These are phyloP conservation scores for Tolypocladium nubicola DNA, from an alignment of 2,329 filamentous ascomycete genomes.

Conservation along the genomic window DNA sequence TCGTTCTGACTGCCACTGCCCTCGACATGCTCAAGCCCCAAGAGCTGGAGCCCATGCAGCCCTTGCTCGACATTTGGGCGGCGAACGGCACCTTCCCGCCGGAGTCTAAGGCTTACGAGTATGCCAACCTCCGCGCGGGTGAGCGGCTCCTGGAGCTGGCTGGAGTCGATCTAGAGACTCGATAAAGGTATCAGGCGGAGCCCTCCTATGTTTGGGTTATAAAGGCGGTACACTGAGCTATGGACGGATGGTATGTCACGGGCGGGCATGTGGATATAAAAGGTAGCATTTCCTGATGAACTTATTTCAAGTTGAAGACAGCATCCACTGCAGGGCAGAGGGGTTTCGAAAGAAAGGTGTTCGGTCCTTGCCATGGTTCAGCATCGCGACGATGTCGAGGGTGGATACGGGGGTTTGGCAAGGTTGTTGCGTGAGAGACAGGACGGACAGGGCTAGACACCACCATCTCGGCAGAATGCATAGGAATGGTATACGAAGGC, in stretches of 20 bases:
- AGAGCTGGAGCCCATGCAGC: slow-evolving; percentile 93
- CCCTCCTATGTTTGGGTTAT: neutral
- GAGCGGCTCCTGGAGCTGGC: slow-evolving; percentile 45
- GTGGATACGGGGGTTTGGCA: neutral
- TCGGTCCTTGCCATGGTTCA: neutral
- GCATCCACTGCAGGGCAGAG: neutral
- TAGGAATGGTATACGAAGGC: neutral
- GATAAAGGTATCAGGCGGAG: neutral
- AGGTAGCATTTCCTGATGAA: neutral
- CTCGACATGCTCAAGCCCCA: slow-evolving; percentile 77
- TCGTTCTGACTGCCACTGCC: slow-evolving; percentile 68
- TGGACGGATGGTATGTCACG: neutral
- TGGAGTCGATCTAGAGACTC: slow-evolving; percentile 16
- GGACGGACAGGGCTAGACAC: neutral
- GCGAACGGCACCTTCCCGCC: slow-evolving; percentile 79
- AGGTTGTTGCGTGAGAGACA: neutral
- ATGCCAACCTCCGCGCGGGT: slow-evolving; percentile 50
- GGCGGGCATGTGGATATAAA: neutral
- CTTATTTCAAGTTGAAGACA: neutral
- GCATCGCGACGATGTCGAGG: neutral
- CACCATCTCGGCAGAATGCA: neutral
- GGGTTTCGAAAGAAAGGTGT: neutral
- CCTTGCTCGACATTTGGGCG: slow-evolving; percentile 83
- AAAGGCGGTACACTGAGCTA: neutral
- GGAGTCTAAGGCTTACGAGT: slow-evolving; percentile 58